These are phyloP conservation scores for Massariosphaeria phaeospora DNA, from an alignment of 495 filamentous ascomycete genomes.

Conservation along the genomic window DNA sequence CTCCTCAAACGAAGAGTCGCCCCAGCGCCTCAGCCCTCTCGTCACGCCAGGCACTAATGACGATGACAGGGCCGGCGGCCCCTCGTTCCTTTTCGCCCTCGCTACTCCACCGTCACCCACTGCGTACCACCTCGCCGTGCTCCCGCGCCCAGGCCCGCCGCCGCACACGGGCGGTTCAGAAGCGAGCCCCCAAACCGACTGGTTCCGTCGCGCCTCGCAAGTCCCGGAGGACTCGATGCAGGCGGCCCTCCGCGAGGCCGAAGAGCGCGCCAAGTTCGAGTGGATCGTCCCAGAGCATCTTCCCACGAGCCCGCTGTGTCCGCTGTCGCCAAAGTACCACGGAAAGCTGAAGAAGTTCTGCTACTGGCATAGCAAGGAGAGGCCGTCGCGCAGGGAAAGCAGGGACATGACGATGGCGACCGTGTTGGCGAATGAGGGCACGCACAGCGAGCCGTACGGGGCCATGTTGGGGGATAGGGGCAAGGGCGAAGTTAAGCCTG, in stretches of 20 bases:
- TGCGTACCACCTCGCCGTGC: background rate
- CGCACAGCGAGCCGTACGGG: background rate
- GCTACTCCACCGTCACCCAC: background rate
- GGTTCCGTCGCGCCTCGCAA: too few relatives aligned
- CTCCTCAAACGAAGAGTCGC: background rate
- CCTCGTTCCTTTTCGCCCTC: background rate
- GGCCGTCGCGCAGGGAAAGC: too few relatives aligned
- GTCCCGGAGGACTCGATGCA: background rate
- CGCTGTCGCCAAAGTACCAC: conserved; percentile 52
- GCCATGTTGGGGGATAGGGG: background rate
- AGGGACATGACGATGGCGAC: too few relatives aligned
- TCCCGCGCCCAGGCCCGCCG: background rate
- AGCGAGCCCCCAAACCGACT: too few relatives aligned
- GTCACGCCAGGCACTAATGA: background rate
- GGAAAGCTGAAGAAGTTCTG: conserved; percentile 54
- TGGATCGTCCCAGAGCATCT: conserved; percentile 61
- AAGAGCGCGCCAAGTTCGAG: conserved; percentile 42
- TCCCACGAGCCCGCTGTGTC: conserved; percentile 60
- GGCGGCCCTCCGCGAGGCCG: conserved; percentile 5
- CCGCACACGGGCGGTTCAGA: background rate
- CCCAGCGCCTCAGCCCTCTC: background rate
- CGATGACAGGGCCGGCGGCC: background rate
- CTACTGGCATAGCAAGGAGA: conserved; percentile 42
- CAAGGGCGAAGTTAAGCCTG: too few relatives aligned
- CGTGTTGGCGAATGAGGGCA: too few relatives aligned